A percentile compares a stretch with the other conserved stretches of the same genome.
These are phyloP conservation scores for Cercospora berteroae DNA, from an alignment of 2,329 filamentous ascomycete genomes.

Conservation along the genomic window DNA sequence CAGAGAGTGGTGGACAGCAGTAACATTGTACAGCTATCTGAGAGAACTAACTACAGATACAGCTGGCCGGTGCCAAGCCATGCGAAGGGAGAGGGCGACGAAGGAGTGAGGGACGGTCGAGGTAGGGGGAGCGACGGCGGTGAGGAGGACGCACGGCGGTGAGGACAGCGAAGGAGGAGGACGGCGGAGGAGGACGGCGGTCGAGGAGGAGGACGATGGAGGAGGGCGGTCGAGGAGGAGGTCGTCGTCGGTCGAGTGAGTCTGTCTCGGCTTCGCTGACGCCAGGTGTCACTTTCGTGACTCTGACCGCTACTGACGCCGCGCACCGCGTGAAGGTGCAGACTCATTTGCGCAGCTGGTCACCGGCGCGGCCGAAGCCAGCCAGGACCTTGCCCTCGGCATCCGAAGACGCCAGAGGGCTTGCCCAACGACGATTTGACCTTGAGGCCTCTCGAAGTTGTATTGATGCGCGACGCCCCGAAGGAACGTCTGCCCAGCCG, in stretches of 20 bases:
- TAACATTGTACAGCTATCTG: not conserved
- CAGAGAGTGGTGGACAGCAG: not conserved
- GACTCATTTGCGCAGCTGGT: slow-evolving; percentile 5
- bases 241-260: not conserved
- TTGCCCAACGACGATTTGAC: slow-evolving; percentile 6
- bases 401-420: slow-evolving; percentile 1
- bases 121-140: not conserved
- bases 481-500: not conserved
- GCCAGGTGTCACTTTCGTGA: not conserved
- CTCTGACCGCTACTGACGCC: not conserved
- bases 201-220: not conserved
- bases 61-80: not conserved
- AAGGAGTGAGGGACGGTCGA: not conserved
- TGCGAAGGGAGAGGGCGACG: not conserved
- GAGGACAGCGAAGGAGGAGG: too few species aligned
- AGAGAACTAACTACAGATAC: not conserved
- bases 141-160: not conserved
- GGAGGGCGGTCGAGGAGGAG: not conserved
- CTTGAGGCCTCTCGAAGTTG: slow-evolving; percentile 8
- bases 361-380: slow-evolving; percentile 3
- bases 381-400: slow-evolving; percentile 1
- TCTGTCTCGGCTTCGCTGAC: slow-evolving; percentile 1
- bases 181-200: not conserved
- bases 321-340: slow-evolving; percentile 8
- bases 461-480: not conserved